These are phyloP conservation scores for Neurospora tetraspora DNA, from an alignment of 495 filamentous ascomycete species.

Conservation along the genomic window DNA sequence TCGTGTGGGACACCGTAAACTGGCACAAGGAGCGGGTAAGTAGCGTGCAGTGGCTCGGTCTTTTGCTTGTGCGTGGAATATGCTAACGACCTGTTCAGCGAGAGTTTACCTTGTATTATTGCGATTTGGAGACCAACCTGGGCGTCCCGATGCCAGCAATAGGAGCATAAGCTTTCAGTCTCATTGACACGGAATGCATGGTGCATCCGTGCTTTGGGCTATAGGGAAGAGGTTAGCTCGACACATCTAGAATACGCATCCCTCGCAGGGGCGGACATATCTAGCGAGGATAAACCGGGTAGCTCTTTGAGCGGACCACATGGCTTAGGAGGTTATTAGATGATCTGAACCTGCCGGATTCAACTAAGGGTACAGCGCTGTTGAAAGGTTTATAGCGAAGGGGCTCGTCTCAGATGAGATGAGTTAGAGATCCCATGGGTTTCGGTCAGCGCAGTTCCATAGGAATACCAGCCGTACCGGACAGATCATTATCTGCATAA, in stretches of 20 bases:
- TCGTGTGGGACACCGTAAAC: conserved; percentile 74
- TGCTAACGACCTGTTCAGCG: conserved; percentile 36
- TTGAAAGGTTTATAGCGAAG: background rate
- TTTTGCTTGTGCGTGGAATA: background rate
- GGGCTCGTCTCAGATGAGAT: background rate
- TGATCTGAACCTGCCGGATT: background rate
- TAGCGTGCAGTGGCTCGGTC: conserved; percentile 5
- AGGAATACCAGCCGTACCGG: background rate
- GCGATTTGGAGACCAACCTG: conserved; percentile 52
- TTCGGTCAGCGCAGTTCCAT: background rate
- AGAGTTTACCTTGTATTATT: conserved; percentile 70
- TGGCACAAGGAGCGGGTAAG: conserved; percentile 79
- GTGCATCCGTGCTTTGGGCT: background rate
- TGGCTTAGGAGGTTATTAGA: background rate
- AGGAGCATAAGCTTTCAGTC: background rate
- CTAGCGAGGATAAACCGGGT: background rate
- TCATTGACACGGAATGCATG: background rate
- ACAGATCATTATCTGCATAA: background rate
- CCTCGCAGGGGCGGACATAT: background rate
- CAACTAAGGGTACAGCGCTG: background rate
- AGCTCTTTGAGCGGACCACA: background rate
- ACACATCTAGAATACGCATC: background rate
- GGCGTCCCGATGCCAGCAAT: conserved; percentile 1
- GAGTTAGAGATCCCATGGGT: background rate
- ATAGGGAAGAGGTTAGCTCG: background rate